phyloP scores from a whole-genome alignment of 768 basidiomycete genomes.

The Collybiopsis luxurians region DNA sequence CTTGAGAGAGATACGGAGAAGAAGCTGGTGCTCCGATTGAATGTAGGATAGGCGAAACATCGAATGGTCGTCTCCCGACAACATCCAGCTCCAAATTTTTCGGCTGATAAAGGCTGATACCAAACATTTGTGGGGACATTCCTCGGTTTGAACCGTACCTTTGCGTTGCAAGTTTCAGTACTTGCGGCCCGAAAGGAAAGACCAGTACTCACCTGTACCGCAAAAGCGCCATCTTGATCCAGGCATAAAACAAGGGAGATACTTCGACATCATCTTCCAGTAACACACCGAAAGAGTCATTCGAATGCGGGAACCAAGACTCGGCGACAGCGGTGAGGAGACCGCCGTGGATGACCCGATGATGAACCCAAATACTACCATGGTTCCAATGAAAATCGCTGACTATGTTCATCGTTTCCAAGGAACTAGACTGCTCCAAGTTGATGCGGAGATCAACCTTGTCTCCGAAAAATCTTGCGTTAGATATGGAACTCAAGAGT shows the following conservation, averaged over 20 bases:
- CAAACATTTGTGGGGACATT: slow-evolving; percentile 55
- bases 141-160: slow-evolving; percentile 54
- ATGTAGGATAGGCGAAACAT: slow-evolving; percentile 60
- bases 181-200: background rate
- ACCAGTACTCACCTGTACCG: slow-evolving; percentile 59
- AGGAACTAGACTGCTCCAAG: slow-evolving; percentile 72
- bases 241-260: slow-evolving; percentile 82
- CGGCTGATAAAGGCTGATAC: slow-evolving; percentile 85
- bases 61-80: slow-evolving; percentile 64
- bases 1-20: slow-evolving; percentile 80
- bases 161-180: background rate
- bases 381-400: slow-evolving; percentile 56
- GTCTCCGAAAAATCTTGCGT: slow-evolving; percentile 68
- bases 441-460: slow-evolving; percentile 62
- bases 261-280: slow-evolving; percentile 88
- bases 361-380: slow-evolving; percentile 60
- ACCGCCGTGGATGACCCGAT: slow-evolving; percentile 76
- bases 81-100: slow-evolving; percentile 74
- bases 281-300: slow-evolving; percentile 74
- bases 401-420: slow-evolving; percentile 52
- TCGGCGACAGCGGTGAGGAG: slow-evolving; percentile 82
- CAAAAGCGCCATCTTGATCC: slow-evolving; percentile 78
- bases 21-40: slow-evolving; percentile 34
- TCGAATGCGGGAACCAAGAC: slow-evolving; percentile 79
- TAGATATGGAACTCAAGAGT: slow-evolving; percentile 58